Evolutionary conservation across 345 rosid genomes (phyloP).

Genomic region (Sonneratia caseolaris): DNA sequence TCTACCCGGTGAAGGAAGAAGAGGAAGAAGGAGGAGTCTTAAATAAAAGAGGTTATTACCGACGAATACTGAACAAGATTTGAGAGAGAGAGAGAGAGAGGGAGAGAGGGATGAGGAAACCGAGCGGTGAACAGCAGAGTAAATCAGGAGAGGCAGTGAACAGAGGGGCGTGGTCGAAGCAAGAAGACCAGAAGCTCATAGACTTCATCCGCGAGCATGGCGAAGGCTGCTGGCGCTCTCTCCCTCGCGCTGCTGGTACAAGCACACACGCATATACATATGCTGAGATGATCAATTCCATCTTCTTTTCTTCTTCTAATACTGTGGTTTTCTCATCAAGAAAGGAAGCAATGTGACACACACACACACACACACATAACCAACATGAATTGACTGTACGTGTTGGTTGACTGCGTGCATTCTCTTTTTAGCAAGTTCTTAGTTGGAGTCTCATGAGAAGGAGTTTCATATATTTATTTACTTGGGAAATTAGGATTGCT

Average conservation of each 20-base stretch:
- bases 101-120: constrained; percentile 17
- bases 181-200: constrained; percentile 26
- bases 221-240: constrained; percentile 25
- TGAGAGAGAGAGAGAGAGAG: neutral
- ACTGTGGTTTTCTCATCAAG: too few species aligned
- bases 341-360: too few species aligned
- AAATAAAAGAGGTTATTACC: too few species aligned
- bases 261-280: neutral
- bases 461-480: too few species aligned
- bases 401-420: too few species aligned
- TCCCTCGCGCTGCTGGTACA: constrained; percentile 26
- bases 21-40: neutral
- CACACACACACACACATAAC: too few species aligned
- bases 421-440: too few species aligned
- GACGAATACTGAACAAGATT: neutral
- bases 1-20: neutral
- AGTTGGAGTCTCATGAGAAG: too few species aligned
- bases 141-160: neutral
- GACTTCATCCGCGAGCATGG: constrained; percentile 19
- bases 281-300: too few species aligned
- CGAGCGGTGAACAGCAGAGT: constrained; percentile 11
- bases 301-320: too few species aligned
- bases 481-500: constrained; percentile 11
- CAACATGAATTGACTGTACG: too few species aligned
- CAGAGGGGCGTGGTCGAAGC: constrained; percentile 26